These are phyloP conservation scores for Kluyveromyces nonfermentans DNA, from an alignment of 805 yeast genomes.

Conservation along the genomic window DNA sequence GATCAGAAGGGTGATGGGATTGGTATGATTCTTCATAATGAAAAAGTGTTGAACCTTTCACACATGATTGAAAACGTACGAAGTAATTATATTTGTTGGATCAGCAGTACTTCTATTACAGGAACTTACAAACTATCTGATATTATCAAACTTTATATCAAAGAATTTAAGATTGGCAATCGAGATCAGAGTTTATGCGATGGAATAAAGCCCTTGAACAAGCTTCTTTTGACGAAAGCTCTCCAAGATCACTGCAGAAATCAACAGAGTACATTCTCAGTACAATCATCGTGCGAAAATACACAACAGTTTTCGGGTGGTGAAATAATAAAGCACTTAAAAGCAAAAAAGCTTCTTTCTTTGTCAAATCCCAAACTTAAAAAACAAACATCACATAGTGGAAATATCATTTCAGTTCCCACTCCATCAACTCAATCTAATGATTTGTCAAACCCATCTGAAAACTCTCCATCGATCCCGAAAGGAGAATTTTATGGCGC, in stretches of 20 bases:
- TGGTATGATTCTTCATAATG: background rate
- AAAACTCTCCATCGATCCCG: background rate
- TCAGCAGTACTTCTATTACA: background rate
- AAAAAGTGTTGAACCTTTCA: background rate
- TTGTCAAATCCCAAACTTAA: background rate
- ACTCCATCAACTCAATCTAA: background rate
- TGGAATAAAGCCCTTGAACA: background rate
- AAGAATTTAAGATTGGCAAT: background rate
- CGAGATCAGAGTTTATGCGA: background rate
- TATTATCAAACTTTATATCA: background rate
- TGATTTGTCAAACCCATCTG: background rate
- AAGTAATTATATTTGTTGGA: constrained; percentile 1
- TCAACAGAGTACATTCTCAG: background rate
- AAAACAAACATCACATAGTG: background rate
- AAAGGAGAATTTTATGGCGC: background rate
- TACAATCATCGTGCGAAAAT: background rate
- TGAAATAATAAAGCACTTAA: background rate
- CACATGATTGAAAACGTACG: background rate
- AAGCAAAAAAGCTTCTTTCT: background rate
- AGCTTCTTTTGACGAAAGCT: background rate
- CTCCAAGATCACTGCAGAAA: background rate
- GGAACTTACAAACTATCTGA: background rate
- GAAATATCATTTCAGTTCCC: background rate
- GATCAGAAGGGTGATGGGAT: background rate
- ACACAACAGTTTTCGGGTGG: background rate